Evolutionary conservation across 2,329 filamentous ascomycete genomes (phyloP), one percentile per base, ranked within the genome.

Genomic region (Penicillium frequentans): DNA sequence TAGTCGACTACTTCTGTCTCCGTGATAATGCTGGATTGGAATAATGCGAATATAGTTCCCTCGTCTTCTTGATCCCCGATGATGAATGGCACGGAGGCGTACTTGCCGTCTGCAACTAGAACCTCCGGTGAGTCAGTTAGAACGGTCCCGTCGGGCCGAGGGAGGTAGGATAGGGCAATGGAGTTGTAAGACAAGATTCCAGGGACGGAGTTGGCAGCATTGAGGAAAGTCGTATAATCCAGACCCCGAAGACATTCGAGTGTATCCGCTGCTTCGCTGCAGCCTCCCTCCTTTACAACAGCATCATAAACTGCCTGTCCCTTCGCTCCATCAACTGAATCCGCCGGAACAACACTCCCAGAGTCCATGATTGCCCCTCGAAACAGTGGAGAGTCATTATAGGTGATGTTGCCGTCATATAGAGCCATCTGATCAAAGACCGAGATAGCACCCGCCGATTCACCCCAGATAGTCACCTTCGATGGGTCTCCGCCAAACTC

Each of bases 381-480:
- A 82, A 95, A 93, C 0, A 95, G 80, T 1, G 86, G 79, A 65
- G 88, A 86, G 52, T 86, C 88, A 2, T 92, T 91, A 77, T 93
- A 92, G 0, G 79, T 86, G 68, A 85, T 84, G 71, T 93, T 79
- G 7, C 90, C 90, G 33, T 85, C 83, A 63, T 90, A 91, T 11
- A 93, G 77, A 1, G 85, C 77, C 84, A 91, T 91, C 64, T 93
- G 90, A 66, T 92, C 84, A 49, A 89, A 83, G 1, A 90, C 88
- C 0, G 88, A 91, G 60, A 92, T 91, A 14, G 85, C 77, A 0
- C 88, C 87, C 0, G 88, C 87, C 2, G 83, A 86, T 69, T 93
- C 86, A 26, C 90, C 90, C 87, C 87, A 91, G 57, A 93, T 87
- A 0, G 89, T 93, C 6, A 93, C 89, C 70, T 89, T 89, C n/a